These are phyloP conservation scores for Styphnolobium japonicum DNA, from an alignment of 306 rosid species.

Conservation along the genomic window DNA sequence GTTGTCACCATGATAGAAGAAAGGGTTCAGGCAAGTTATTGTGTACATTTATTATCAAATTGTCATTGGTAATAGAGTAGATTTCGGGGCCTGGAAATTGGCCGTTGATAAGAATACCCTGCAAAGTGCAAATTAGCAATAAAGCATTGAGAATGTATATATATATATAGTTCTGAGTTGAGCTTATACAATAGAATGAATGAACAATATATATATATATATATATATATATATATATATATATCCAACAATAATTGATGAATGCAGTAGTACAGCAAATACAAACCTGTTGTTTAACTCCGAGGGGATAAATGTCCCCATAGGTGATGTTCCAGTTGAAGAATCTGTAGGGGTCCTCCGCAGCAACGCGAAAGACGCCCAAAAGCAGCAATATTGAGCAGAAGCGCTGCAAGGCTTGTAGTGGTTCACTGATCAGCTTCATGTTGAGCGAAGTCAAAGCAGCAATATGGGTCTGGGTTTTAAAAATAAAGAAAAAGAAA, in stretches of 20 bases:
- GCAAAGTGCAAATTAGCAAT: not conserved
- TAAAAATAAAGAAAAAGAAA: too few species aligned
- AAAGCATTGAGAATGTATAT: not conserved
- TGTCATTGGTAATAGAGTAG: constrained; percentile 78
- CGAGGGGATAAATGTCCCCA: constrained; percentile 75
- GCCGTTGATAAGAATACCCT: constrained; percentile 90
- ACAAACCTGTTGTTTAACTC: constrained; percentile 64
- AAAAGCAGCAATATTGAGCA: constrained; percentile 25
- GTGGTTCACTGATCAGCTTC: constrained; percentile 5
- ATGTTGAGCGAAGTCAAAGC: not conserved
- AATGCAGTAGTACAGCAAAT: too few species aligned
- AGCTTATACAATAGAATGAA: too few species aligned
- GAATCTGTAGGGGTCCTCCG: constrained; percentile 70
- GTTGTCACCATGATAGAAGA: constrained; percentile 70
- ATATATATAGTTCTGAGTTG: too few species aligned
- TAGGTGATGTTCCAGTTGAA: constrained; percentile 78
- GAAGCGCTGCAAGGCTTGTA: not conserved
- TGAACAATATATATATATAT: too few species aligned
- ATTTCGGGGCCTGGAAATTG: constrained; percentile 88
- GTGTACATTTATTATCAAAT: constrained; percentile 71
- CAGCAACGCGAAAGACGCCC: constrained; percentile 11
- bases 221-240: not conserved
- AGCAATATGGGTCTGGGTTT: not conserved
- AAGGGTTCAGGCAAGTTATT: constrained; percentile 80
- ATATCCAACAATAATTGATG: too few species aligned